Evolutionary conservation across 2,329 filamentous ascomycete species (phyloP), one percentile per base, ranked within the genome.

Genomic region (Sporothrix phasma): DNA sequence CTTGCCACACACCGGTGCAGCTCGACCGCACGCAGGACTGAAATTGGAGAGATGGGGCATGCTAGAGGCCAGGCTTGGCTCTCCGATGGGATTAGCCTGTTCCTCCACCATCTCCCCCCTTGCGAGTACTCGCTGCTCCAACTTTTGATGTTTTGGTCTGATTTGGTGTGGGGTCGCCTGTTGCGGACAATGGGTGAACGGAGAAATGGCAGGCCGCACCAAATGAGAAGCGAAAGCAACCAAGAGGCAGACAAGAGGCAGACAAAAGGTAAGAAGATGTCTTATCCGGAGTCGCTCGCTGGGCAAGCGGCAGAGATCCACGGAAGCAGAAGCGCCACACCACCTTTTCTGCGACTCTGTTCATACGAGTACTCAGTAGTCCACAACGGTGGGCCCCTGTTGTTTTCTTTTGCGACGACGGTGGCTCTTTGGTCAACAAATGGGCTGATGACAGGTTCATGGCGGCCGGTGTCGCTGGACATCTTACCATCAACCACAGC

Each of bases 151-250:
- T 47, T n/a, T 47, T 59, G 58, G 43, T 37, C 58, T 47, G 58
- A 47, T 61, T 51, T 45, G 45, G 59, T 47, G 45, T 61, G 59
- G 59, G 45, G 45, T 26, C n/a, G 19, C 31, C 19, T 24, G 19
- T 29, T 61, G 59, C 31, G 43, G 29, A 15, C 53, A 34, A 64
- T 64, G 62, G 62, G 62, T 64, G 62, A 64, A 64, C 62, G 62
- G 62, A 60, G 53, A 59, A 64, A 60, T 41, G 34, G 41, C 17
- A 39, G 31, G 31, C 31, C 29, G 31, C 29, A 37, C 41, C n/a
- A 63, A 29, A 29, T 19, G 8, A 13, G 2, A 54, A 37, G 49
- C 49, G 22, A 37, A 59, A 43, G 37, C 8, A n/a, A 59, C 17
- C 24, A 43, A 45, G 54, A 41, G 39, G 34, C 22, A 29, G 24